Evolutionary conservation across 495 filamentous ascomycete species (phyloP).

Genomic region (Penicillium canariense): DNA sequence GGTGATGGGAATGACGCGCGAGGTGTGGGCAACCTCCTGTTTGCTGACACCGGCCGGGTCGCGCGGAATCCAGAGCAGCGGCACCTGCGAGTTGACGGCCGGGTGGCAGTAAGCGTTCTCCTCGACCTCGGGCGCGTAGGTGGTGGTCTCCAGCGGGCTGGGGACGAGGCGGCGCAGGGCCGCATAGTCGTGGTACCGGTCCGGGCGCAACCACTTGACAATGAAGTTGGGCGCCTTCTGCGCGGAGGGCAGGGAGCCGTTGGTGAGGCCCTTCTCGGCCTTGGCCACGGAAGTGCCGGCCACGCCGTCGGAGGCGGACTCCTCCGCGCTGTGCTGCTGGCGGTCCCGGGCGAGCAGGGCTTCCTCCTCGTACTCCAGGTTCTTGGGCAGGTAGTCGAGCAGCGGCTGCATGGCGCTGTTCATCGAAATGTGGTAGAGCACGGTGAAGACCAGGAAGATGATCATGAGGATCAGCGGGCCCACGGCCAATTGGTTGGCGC

Average conservation of each 20-base stretch:
- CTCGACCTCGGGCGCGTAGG: slow-evolving; percentile 60
- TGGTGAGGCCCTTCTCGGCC: slow-evolving; percentile 33
- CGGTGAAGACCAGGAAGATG: slow-evolving; percentile 72
- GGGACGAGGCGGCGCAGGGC: slow-evolving; percentile 72
- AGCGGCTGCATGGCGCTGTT: slow-evolving; percentile 77
- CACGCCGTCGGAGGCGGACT: slow-evolving; percentile 25
- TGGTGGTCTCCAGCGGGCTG: slow-evolving; percentile 40
- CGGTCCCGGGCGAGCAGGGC: slow-evolving; percentile 50
- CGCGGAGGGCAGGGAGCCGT: slow-evolving; percentile 19
- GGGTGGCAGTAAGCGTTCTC: slow-evolving; percentile 77
- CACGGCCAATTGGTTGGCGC: slow-evolving; percentile 52
- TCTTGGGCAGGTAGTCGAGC: slow-evolving; percentile 75
- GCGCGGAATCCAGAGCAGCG: slow-evolving; percentile 80
- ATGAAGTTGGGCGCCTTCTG: slow-evolving; percentile 55
- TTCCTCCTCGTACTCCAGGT: slow-evolving; percentile 64
- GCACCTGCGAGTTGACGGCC: slow-evolving; percentile 58
- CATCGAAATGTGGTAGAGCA: slow-evolving; percentile 80
- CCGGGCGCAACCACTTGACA: slow-evolving; percentile 72
- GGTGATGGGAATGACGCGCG: slow-evolving; percentile 71
- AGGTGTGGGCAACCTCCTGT: slow-evolving; percentile 73
- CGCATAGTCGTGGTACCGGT: slow-evolving; percentile 70
- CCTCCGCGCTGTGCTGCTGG: slow-evolving; percentile 30
- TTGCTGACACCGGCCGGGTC: slow-evolving; percentile 72
- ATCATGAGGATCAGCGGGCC: slow-evolving; percentile 86
- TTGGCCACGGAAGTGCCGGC: slow-evolving; percentile 17